Percentiles rank a stretch among this genome's conserved stretches.
These are phyloP conservation scores for Plasmodium berghei DNA, from an alignment of 169 alveolate species.

Conservation along the genomic window DNA sequence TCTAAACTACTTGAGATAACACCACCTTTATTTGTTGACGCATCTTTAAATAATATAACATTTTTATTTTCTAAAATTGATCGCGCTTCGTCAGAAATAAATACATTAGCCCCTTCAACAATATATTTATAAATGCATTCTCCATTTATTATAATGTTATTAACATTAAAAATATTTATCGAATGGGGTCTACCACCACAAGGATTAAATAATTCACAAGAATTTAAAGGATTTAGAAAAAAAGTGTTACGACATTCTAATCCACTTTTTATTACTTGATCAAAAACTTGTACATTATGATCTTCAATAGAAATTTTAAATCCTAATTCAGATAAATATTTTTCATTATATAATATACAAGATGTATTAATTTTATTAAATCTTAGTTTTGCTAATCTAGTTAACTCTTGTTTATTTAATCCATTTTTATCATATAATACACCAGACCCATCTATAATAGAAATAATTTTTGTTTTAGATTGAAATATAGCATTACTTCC, in stretches of 20 bases:
- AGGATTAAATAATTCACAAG: slow-evolving; percentile 89
- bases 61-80: slow-evolving; percentile 85
- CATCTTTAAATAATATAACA: slow-evolving; percentile 88
- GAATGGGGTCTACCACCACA: slow-evolving; percentile 93
- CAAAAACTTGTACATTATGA: slow-evolving; percentile 84
- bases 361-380: slow-evolving; percentile 47
- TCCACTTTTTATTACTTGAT: slow-evolving; percentile 84
- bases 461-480: slow-evolving; percentile 85
- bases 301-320: slow-evolving; percentile 86
- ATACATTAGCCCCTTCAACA: slow-evolving; percentile 91
- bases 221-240: slow-evolving; percentile 79
- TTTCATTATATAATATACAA: slow-evolving; percentile 80
- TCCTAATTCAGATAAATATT: slow-evolving; percentile 81
- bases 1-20: slow-evolving; percentile 90
- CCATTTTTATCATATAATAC: slow-evolving; percentile 90
- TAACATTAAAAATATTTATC: slow-evolving; percentile 85
- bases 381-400: slow-evolving; percentile 82
- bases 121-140: slow-evolving; percentile 83
- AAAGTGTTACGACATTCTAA: slow-evolving; percentile 86
- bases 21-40: slow-evolving; percentile 91
- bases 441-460: slow-evolving; percentile 91
- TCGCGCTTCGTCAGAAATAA: slow-evolving; percentile 90
- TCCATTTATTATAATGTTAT: slow-evolving; percentile 81
- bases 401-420: slow-evolving; percentile 83
- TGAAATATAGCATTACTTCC: slow-evolving; percentile 90